These are phyloP conservation scores for Trichoderma polysporum DNA, from an alignment of 2,329 filamentous ascomycete genomes.

Conservation along the genomic window DNA sequence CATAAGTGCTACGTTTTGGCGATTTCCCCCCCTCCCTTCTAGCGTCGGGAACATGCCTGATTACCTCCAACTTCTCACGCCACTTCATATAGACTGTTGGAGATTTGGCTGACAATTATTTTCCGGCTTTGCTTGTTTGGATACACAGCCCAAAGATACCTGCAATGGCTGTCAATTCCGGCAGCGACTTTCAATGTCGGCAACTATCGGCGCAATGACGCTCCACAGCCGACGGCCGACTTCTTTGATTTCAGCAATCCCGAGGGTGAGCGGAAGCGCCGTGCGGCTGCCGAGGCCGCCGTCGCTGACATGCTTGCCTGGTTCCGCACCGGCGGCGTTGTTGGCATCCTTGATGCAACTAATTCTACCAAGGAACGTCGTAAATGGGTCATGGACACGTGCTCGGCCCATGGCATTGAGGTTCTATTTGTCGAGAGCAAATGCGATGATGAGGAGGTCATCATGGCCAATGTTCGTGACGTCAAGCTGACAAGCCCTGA, in stretches of 20 bases:
- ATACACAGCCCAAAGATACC: slow-evolving; percentile 78
- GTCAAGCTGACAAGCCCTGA: slow-evolving; percentile 97
- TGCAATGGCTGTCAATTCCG: slow-evolving; percentile 93
- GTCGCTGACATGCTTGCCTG: slow-evolving; percentile 91
- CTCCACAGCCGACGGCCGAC: slow-evolving; percentile 85
- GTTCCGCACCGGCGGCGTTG: slow-evolving; percentile 79
- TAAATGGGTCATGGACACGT: slow-evolving; percentile 85
- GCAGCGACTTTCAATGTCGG: slow-evolving; percentile 97
- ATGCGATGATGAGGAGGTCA: slow-evolving; percentile 91
- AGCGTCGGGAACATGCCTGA: slow-evolving; percentile 5
- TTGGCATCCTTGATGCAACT: slow-evolving; percentile 93
- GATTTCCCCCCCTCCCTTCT: background rate
- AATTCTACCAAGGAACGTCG: slow-evolving; percentile 91
- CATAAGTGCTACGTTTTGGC: background rate
- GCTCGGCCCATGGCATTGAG: slow-evolving; percentile 74
- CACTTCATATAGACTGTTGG: background rate
- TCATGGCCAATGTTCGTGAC: slow-evolving; percentile 97
- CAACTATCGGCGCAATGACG: slow-evolving; percentile 86
- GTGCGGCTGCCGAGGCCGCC: slow-evolving; percentile 85
- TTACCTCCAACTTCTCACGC: slow-evolving; percentile 15
- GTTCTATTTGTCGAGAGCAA: slow-evolving; percentile 96
- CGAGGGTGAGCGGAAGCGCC: slow-evolving; percentile 86
- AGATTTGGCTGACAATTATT: background rate
- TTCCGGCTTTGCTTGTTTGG: background rate
- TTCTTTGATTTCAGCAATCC: slow-evolving; percentile 93